phyloP scores from a whole-genome alignment of 805 yeast genomes.

The Sporopachydermia quercuum region DNA sequence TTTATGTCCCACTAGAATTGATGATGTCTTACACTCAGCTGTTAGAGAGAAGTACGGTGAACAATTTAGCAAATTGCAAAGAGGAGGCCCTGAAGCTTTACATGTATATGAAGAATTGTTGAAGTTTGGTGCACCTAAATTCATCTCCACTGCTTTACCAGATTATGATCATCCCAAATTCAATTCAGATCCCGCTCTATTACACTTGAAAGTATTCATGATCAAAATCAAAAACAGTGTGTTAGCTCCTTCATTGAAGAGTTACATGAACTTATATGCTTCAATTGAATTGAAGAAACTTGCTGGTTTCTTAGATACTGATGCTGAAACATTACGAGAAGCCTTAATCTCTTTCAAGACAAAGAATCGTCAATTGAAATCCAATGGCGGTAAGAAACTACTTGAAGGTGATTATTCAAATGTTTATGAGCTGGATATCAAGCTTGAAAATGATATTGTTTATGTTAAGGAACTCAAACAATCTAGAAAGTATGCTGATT shows the following conservation, averaged over 20 bases:
- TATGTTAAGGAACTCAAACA: slow-evolving; percentile 30
- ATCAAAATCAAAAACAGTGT: slow-evolving; percentile 23
- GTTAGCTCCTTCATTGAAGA: slow-evolving; percentile 26
- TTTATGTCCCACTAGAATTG: slow-evolving; percentile 31
- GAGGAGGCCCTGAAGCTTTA: slow-evolving; percentile 28
- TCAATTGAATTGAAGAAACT: slow-evolving; percentile 29
- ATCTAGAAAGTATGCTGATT: slow-evolving; percentile 32
- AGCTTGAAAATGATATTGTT: slow-evolving; percentile 24
- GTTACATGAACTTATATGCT: slow-evolving; percentile 31
- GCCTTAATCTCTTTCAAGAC: slow-evolving; percentile 29
- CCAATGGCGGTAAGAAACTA: slow-evolving; percentile 25
- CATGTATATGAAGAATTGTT: slow-evolving; percentile 30
- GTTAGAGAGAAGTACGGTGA: slow-evolving; percentile 33
- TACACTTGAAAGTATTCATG: slow-evolving; percentile 30
- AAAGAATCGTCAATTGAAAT: slow-evolving; percentile 29
- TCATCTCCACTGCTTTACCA: slow-evolving; percentile 26
- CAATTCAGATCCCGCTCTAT: slow-evolving; percentile 24
- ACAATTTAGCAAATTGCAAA: slow-evolving; percentile 25
- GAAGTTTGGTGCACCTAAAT: slow-evolving; percentile 32
- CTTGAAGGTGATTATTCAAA: slow-evolving; percentile 25
- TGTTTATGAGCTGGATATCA: slow-evolving; percentile 30
- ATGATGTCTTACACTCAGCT: slow-evolving; percentile 28
- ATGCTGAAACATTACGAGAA: slow-evolving; percentile 21
- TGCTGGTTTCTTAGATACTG: slow-evolving; percentile 23
- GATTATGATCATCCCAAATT: slow-evolving; percentile 17